Base-by-base conservation (phyloP, 768 basidiomycete species). In the Amanita exitialis region DNA sequence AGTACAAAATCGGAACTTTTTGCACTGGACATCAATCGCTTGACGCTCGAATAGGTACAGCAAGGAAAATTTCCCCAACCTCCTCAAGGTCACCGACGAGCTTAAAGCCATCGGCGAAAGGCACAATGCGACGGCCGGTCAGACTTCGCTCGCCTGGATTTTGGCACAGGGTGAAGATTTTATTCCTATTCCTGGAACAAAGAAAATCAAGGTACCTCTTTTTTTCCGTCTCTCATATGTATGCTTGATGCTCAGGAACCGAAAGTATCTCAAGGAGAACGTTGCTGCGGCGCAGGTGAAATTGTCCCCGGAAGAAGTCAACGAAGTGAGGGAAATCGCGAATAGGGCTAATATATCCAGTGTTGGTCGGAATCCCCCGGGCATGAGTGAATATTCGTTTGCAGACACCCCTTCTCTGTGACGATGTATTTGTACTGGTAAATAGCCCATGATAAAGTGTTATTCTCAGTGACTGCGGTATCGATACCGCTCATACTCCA, bases 71-170 rank as follows among this genome's bases (percentile, higher is more conserved):
- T 76, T 76, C 59, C 74, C 73, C 3, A 75, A 73, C 16, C 65
- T 74, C 32, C 56, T 73, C 16, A 62, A 68, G 21, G 49, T 78
- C n/a, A 70, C 63, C 9, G 68, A 74, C 15, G 62, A 60, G 9
- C 57, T 77, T n/a, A 60, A 66, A 44, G 56, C 55, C 12, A 62
- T 76, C 16, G 73, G 70, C 7, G 57, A 58, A 38, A 70, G 66
- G 45, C 62, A 75, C 51, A 55, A 64, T 34, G 73, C 68, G 2
- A 73, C 75, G 4, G 59, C 70, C 2, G 71, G 72, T 4, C 77
- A 79, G 58, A 62, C 76, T 30, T 56, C 69, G 1, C 66, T 80
- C n/a, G 76, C 75, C 1, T 78, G 72, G 75, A 53, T 77, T 2
- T 69, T 78, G 13, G 69, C 69, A 0, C 73, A 76, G 59, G 73